Percentiles rank a stretch among this genome's conserved stretches.
phyloP scores from a whole-genome alignment of 768 basidiomycete genomes.

The Artomyces pyxidatus region DNA sequence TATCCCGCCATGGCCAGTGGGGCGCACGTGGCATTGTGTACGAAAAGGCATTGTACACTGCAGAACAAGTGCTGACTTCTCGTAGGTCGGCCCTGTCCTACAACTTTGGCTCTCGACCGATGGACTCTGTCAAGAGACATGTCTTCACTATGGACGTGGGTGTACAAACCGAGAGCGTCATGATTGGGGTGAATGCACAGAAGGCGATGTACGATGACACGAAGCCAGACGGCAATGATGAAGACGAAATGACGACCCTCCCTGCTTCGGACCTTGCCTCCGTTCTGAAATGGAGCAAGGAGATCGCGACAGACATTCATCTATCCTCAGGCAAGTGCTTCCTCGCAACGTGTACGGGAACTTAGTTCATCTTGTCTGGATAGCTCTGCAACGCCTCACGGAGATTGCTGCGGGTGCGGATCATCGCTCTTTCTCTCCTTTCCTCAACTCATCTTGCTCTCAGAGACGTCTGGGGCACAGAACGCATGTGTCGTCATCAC shows the following conservation, averaged over 20 bases:
- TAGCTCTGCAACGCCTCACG: conserved; percentile 57
- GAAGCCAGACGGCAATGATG: conserved; percentile 34
- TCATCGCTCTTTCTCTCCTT: neutral
- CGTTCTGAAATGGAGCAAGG: conserved; percentile 68
- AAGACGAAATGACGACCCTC: conserved; percentile 46
- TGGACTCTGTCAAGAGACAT: conserved; percentile 42
- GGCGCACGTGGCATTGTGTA: conserved; percentile 68
- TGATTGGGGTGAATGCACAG: conserved; percentile 25
- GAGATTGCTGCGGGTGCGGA: conserved; percentile 63
- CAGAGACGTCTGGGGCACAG: conserved; percentile 61
- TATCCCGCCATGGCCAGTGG: conserved; percentile 61
- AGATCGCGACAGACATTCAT: conserved; percentile 68
- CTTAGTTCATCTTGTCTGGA: conserved; percentile 12
- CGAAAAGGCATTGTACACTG: conserved; percentile 18
- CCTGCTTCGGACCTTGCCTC: conserved; percentile 56
- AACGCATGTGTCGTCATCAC: conserved; percentile 63
- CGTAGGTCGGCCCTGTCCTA: conserved; percentile 39
- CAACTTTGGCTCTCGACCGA: conserved; percentile 37
- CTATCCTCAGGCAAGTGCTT: conserved; percentile 44
- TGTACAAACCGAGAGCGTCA: conserved; percentile 45
- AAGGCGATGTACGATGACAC: conserved; percentile 23
- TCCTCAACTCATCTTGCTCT: neutral
- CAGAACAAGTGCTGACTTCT: neutral
- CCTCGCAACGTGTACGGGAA: conserved; percentile 1
- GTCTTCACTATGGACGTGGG: conserved; percentile 53